Percentiles rank a stretch among this genome's conserved stretches.
These are phyloP conservation scores for Fagus sylvatica DNA, from an alignment of 306 rosid species.

Conservation along the genomic window DNA sequence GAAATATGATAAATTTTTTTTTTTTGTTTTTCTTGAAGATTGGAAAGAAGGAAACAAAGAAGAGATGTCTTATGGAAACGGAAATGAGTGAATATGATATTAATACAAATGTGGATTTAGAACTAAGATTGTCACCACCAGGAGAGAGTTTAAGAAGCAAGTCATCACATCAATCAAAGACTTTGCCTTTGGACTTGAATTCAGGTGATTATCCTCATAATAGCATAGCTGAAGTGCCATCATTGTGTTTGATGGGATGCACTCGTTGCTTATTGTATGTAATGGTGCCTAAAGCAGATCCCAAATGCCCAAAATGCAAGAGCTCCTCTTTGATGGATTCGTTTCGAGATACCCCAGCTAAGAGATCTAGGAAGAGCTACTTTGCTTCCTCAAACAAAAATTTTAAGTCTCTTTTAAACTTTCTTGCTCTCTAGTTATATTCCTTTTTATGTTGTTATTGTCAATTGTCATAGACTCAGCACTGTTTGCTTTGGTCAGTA, in stretches of 20 bases:
- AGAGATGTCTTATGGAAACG: neutral
- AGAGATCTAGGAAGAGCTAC: neutral
- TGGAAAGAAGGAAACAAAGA: constrained; percentile 3
- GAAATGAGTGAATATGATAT: neutral
- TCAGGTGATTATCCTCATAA: neutral
- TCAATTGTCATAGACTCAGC: neutral
- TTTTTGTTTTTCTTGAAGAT: neutral
- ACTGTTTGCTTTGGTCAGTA: neutral
- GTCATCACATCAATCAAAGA: neutral
- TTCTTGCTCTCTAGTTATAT: neutral
- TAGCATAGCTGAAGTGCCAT: neutral
- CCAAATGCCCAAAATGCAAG: constrained; percentile 34
- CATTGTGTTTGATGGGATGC: constrained; percentile 32
- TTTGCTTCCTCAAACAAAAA: neutral
- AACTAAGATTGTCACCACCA: constrained; percentile 14
- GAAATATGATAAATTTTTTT: too few species aligned
- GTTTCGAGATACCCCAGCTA: neutral
- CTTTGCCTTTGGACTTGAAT: neutral
- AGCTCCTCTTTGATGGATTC: neutral
- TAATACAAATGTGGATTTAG: constrained; percentile 1
- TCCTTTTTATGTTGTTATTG: neutral
- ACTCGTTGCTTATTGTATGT: constrained; percentile 22
- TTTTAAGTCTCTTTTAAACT: neutral
- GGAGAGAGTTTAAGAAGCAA: neutral
- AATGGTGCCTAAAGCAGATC: constrained; percentile 24